Conservation (phyloP, 176 grass and related monocot species). For the Aechmea fasciata region DNA sequence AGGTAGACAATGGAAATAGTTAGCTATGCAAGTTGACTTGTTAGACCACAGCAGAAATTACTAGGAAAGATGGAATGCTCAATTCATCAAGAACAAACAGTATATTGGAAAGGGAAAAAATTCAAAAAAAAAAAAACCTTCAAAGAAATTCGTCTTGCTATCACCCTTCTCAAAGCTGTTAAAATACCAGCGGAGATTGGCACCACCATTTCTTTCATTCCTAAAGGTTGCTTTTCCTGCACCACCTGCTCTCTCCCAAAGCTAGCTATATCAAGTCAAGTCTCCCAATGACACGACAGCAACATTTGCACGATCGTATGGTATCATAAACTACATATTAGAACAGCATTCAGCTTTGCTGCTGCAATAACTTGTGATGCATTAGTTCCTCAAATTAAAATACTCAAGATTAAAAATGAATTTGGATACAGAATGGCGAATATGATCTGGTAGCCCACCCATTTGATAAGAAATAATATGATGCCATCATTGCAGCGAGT, state of each 20-base stretch:
- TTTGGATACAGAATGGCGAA: constrained; percentile 87
- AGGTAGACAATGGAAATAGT: constrained; percentile 19
- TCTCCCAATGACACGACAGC: background rate
- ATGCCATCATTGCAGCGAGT: constrained; percentile 76
- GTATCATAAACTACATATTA: no score
- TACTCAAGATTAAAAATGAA: background rate
- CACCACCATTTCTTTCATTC: constrained; percentile 74
- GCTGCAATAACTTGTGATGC: no score
- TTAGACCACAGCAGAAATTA: constrained; percentile 10
- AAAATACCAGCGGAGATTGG: constrained; percentile 85
- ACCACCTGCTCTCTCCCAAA: constrained; percentile 55
- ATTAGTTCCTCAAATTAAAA: no score
- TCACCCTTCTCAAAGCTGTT: constrained; percentile 87
- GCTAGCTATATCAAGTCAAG: constrained; percentile 78
- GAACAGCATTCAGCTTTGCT: no score
- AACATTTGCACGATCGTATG: background rate
- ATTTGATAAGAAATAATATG: constrained; percentile 84
- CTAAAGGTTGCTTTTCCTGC: constrained; percentile 40
- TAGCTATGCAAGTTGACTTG: constrained; percentile 7
- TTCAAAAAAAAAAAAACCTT: constrained; percentile 43
- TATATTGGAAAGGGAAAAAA: background rate
- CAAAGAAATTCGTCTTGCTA: constrained; percentile 85
- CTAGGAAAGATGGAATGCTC: background rate
- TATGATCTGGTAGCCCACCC: constrained; percentile 81
- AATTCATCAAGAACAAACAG: background rate